Conservation (phyloP, 768 basidiomycete genomes). For the Suillus bovinus region DNA sequence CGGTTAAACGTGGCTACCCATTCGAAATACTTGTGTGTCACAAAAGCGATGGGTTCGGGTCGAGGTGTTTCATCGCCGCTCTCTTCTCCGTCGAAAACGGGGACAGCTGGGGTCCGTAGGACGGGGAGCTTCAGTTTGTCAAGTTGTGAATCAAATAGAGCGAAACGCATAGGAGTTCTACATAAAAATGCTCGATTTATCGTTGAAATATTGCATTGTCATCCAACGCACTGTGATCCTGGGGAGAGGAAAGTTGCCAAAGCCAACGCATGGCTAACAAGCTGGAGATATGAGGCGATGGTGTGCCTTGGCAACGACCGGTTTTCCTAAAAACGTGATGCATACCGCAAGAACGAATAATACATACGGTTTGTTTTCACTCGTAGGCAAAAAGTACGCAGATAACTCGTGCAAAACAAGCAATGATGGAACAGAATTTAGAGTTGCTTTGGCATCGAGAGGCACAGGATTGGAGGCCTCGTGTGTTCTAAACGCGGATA, state of each 20-base stretch:
- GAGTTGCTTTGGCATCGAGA: constrained; percentile 33
- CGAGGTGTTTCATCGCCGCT: constrained; percentile 21
- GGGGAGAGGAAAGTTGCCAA: constrained; percentile 38
- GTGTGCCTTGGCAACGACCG: constrained; percentile 27
- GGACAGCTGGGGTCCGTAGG: constrained; percentile 29
- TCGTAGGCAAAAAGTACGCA: constrained; percentile 44
- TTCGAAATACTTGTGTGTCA: constrained; percentile 58
- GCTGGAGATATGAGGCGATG: constrained; percentile 51
- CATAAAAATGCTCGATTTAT: background rate
- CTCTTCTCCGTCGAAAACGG: constrained; percentile 18
- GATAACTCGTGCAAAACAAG: constrained; percentile 64
- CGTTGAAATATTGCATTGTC: background rate
- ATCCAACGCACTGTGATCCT: constrained; percentile 21
- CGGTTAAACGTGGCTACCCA: constrained; percentile 46
- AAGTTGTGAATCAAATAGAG: constrained; percentile 63
- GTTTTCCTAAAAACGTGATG: constrained; percentile 6
- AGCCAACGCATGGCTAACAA: constrained; percentile 49
- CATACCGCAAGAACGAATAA: background rate
- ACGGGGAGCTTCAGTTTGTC: constrained; percentile 51
- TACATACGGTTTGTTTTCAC: constrained; percentile 26
- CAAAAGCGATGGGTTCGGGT: constrained; percentile 38
- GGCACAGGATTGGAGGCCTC: constrained; percentile 22
- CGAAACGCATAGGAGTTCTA: constrained; percentile 35
- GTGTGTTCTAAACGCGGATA: constrained; percentile 47
- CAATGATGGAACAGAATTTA: constrained; percentile 46